Evolutionary conservation across 2,329 filamentous ascomycete species (phyloP), one percentile per base, ranked within the genome.

Genomic region (Paradendryphiella salina): DNA sequence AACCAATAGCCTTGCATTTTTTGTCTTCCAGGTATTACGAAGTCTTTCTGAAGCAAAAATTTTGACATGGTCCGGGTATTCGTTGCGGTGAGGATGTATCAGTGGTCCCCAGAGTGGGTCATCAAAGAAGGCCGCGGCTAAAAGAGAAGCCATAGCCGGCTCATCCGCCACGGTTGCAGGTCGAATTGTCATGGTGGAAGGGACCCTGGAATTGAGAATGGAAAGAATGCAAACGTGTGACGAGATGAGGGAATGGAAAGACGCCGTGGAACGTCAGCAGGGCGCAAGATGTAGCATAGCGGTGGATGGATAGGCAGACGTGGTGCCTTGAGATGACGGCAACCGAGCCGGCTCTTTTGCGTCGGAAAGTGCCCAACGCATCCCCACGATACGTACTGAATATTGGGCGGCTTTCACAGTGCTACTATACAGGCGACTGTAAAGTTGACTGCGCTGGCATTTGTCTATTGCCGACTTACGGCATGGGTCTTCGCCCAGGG

Each of bases 31-130:
- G 4, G 50, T 37, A 0, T 53, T 37, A n/a, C 61, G 57, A 7
- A 64, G 26, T 4, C 15, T 38, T 10, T 62, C 39, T n/a, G 50
- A 59, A 63, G 65, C 70, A 47, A 54, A 71, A 6, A 62, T 52
- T 2, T 50, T 28, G 13, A 64, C 51, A 21, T 70, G 64, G 14
- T 61, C 49, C 2, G 67, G 66, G 36, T 63, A 67, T 8, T 60
- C 18, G 7, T 59, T 20, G 2, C 66, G 65, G 23, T 62, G 28
- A 0, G 67, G 69, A 51, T 70, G 67, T 15, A 72, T 60, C 3
- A 63, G 43, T 0, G 52, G 48, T 31, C 65, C 69, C 20, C 64
- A 66, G 15, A 69, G 58, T 20, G 62, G 52, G 40, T 72, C 69
- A n/a, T 69, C 53, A 50, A 66, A 70, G 46, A 67, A 72, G 5